Evolutionary conservation across 106 monocot genomes (phyloP).

Genomic region (Dactylorhiza incarnata): DNA sequence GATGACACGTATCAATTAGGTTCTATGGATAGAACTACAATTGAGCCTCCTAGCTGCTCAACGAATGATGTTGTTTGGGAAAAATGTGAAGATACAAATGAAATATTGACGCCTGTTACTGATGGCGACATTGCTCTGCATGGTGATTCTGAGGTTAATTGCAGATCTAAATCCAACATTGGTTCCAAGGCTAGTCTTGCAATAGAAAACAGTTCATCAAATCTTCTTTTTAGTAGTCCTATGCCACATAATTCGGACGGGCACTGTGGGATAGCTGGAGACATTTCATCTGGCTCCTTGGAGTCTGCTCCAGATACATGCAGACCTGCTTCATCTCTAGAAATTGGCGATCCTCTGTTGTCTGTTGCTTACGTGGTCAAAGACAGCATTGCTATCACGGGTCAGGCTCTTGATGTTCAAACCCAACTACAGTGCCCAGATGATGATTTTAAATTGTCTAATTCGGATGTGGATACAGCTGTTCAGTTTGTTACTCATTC

Average conservation of each 20-base stretch:
- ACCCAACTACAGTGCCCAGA: not conserved
- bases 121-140: not conserved
- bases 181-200: not conserved
- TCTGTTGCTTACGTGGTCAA: not conserved
- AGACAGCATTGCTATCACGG: not conserved
- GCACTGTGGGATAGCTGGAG: not conserved
- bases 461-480: not conserved
- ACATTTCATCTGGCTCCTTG: not conserved
- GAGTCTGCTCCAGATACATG: not conserved
- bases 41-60: not conserved
- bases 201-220: not conserved
- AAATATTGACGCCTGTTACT: not conserved
- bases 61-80: not conserved
- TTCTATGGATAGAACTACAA: not conserved
- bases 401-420: not conserved
- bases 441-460: not conserved
- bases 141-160: not conserved
- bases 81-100: slow-evolving; percentile 5
- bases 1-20: not conserved
- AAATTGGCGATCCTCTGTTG: not conserved
- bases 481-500: not conserved
- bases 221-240: not conserved
- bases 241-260: not conserved
- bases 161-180: not conserved
- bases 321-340: not conserved